These are phyloP conservation scores for Elymus sibiricus DNA, from an alignment of 176 grass and related monocot species.

Conservation along the genomic window DNA sequence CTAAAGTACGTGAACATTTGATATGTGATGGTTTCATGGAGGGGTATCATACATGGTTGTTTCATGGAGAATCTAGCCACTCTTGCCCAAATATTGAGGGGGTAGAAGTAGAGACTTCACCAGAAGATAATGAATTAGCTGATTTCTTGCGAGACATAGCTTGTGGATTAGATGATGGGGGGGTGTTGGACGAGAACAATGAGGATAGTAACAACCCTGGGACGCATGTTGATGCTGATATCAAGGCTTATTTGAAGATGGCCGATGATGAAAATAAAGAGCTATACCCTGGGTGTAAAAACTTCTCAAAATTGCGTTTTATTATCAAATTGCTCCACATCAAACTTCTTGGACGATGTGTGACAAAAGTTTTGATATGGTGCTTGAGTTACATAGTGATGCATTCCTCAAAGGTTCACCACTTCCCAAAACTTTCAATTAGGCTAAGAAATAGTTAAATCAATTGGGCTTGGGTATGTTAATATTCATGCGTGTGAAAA, in stretches of 20 bases:
- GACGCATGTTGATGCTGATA: too few relatives aligned
- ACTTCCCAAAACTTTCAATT: neutral
- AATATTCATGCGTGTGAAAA: too few relatives aligned
- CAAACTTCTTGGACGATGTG: neutral
- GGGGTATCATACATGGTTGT: neutral
- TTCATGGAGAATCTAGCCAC: neutral
- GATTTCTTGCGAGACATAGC: neutral
- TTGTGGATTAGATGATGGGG: neutral
- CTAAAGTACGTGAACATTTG: neutral
- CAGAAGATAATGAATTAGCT: neutral
- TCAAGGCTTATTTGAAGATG: too few relatives aligned
- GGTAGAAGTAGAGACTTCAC: neutral
- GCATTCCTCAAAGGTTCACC: neutral
- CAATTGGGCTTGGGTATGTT: neutral
- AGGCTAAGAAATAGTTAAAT: neutral
- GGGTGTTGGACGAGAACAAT: neutral
- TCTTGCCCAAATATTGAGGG: neutral
- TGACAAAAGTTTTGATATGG: neutral
- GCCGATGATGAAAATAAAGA: too few relatives aligned
- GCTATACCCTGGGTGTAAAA: too few relatives aligned
- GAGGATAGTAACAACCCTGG: neutral
- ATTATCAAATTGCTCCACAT: neutral
- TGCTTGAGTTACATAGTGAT: too few relatives aligned
- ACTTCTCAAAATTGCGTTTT: neutral
- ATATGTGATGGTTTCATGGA: neutral